These are phyloP conservation scores for Fusarium globosum DNA, from an alignment of 2,329 filamentous ascomycete genomes.

Conservation along the genomic window DNA sequence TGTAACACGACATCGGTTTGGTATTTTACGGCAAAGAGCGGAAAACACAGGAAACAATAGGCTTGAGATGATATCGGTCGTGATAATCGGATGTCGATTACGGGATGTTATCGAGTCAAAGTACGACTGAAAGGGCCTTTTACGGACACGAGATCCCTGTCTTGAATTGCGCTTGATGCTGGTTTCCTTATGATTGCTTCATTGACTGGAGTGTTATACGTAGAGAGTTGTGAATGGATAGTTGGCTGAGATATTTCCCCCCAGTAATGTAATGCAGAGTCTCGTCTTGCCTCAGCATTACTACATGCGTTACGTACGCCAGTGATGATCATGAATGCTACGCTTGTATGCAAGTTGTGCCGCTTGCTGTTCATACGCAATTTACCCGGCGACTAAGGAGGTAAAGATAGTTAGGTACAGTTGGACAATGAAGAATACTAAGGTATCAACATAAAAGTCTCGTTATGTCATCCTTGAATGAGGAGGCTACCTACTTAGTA, in stretches of 20 bases:
- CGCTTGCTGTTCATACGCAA: slow-evolving; percentile 3
- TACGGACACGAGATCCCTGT: slow-evolving; percentile 34
- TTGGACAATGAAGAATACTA: not conserved
- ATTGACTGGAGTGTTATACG: not conserved
- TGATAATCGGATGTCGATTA: slow-evolving; percentile 3
- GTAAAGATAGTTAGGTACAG: not conserved
- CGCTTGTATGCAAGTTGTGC: slow-evolving; percentile 21
- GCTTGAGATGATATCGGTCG: slow-evolving; percentile 5
- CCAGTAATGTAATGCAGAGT: slow-evolving; percentile 2
- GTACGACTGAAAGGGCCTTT: slow-evolving; percentile 29
- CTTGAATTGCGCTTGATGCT: not conserved
- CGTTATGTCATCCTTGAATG: slow-evolving; percentile 10
- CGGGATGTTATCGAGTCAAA: not conserved
- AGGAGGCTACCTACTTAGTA: not conserved
- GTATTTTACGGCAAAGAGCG: slow-evolving; percentile 35
- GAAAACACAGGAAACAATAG: slow-evolving; percentile 40
- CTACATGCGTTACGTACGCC: slow-evolving; percentile 6
- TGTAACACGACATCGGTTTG: slow-evolving; percentile 14
- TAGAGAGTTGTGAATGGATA: not conserved
- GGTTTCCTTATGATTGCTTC: not conserved
- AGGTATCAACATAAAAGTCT: not conserved
- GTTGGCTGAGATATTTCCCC: slow-evolving; percentile 2
- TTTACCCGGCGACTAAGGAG: not conserved
- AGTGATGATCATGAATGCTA: slow-evolving; percentile 15
- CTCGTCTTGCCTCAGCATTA: slow-evolving; percentile 33